These are phyloP conservation scores for Pholiota conissans DNA, from an alignment of 768 basidiomycete genomes.

Conservation along the genomic window DNA sequence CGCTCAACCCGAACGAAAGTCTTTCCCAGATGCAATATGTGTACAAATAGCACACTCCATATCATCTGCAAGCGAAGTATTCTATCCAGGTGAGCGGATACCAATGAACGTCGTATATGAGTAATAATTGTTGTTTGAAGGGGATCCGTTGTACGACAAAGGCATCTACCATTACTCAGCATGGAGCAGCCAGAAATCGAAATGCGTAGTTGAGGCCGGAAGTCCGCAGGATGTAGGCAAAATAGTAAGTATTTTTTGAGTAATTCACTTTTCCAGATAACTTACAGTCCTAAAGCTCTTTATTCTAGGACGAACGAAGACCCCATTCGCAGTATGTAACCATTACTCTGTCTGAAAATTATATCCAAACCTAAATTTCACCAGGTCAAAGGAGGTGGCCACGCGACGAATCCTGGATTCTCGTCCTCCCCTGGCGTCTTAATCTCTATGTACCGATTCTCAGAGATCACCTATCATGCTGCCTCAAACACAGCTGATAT, in stretches of 20 bases:
- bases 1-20: neutral
- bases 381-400: constrained; percentile 67
- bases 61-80: constrained; percentile 46
- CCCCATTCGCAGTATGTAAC: constrained; percentile 52
- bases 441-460: constrained; percentile 54
- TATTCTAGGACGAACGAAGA: constrained; percentile 42
- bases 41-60: constrained; percentile 33
- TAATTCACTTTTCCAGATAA: neutral
- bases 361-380: neutral
- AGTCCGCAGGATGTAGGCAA: constrained; percentile 47
- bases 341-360: neutral
- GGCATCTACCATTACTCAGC: constrained; percentile 52
- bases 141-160: constrained; percentile 30
- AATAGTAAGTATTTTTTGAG: constrained; percentile 36
- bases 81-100: constrained; percentile 34
- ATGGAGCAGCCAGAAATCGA: constrained; percentile 46
- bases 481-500: constrained; percentile 37
- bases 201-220: constrained; percentile 61
- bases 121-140: constrained; percentile 9
- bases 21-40: constrained; percentile 28
- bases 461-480: constrained; percentile 41
- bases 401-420: constrained; percentile 53
- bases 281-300: constrained; percentile 35
- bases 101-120: neutral
- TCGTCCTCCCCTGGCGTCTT: constrained; percentile 62